Evolutionary conservation across 2,329 filamentous ascomycete genomes (phyloP).

Genomic region (Penicillium fuscoglaucum): DNA sequence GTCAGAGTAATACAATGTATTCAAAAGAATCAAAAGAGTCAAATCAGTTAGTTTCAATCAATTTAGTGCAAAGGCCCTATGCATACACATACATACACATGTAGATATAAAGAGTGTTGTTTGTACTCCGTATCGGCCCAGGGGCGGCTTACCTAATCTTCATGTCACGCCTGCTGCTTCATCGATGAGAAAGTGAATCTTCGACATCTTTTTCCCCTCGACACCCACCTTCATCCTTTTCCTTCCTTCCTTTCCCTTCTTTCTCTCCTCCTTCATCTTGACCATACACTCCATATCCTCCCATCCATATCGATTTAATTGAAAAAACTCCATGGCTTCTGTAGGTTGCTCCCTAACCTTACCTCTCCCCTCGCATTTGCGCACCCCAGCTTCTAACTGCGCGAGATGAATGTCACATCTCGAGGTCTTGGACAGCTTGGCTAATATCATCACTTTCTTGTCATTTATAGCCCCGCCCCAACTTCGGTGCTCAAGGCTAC

Average conservation of each 20-base stretch:
- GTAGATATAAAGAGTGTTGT: background rate
- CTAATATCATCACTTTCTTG: conserved; percentile 24
- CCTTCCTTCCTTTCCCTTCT: conserved; percentile 14
- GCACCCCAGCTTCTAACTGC: conserved; percentile 20
- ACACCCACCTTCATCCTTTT: conserved; percentile 5
- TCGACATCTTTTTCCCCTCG: conserved; percentile 24
- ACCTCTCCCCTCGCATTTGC: conserved; percentile 19
- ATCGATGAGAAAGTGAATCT: conserved; percentile 23
- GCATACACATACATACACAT: background rate
- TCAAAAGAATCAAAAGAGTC: background rate
- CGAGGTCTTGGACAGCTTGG: background rate
- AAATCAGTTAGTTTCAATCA: background rate
- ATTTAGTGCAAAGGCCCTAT: background rate
- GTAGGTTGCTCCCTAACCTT: conserved; percentile 37
- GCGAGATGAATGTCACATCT: background rate
- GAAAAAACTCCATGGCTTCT: conserved; percentile 47
- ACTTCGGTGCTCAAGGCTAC: conserved; percentile 46
- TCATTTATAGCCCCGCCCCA: conserved; percentile 43
- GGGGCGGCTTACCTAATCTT: conserved; percentile 27
- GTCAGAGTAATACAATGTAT: background rate
- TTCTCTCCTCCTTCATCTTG: conserved; percentile 11
- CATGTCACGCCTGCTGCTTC: conserved; percentile 25
- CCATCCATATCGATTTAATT: background rate
- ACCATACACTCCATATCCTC: background rate
- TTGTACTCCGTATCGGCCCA: conserved; percentile 3